Evolutionary conservation across 2,329 filamentous ascomycete genomes (phyloP).

Genomic region (Trichoderma polysporum): DNA sequence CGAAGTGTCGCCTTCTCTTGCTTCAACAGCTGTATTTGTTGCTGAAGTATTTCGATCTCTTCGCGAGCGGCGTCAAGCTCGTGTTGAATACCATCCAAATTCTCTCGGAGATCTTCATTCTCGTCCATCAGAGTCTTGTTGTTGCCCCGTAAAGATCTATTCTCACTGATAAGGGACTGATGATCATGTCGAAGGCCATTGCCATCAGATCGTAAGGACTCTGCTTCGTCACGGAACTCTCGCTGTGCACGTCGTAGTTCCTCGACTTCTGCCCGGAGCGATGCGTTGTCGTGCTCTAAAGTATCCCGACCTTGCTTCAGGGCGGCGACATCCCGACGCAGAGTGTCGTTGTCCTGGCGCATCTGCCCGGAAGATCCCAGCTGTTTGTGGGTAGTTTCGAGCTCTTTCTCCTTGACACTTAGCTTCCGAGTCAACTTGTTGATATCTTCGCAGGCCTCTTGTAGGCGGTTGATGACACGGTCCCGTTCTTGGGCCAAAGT

Average conservation of each 20-base stretch:
- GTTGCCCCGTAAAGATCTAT: slow-evolving; percentile 44
- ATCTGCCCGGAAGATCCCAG: slow-evolving; percentile 43
- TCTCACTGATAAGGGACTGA: slow-evolving; percentile 45
- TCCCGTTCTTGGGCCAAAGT: slow-evolving; percentile 64
- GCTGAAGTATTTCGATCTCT: slow-evolving; percentile 41
- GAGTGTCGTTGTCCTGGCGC: slow-evolving; percentile 39
- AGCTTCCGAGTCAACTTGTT: slow-evolving; percentile 48
- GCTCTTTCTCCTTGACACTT: slow-evolving; percentile 42
- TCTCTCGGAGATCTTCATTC: slow-evolving; percentile 46
- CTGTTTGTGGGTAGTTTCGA: slow-evolving; percentile 43
- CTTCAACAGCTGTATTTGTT: slow-evolving; percentile 39
- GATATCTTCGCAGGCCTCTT: slow-evolving; percentile 59
- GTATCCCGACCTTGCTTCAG: slow-evolving; percentile 41
- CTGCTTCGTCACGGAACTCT: slow-evolving; percentile 40
- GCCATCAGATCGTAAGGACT: slow-evolving; percentile 44
- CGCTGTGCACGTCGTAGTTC: slow-evolving; percentile 38
- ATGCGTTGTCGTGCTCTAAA: slow-evolving; percentile 43
- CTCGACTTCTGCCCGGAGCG: slow-evolving; percentile 43
- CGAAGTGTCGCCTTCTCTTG: slow-evolving; percentile 47
- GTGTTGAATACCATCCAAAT: slow-evolving; percentile 40
- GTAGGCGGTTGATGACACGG: slow-evolving; percentile 61
- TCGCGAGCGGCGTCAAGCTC: slow-evolving; percentile 44
- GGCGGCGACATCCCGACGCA: slow-evolving; percentile 43
- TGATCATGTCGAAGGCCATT: slow-evolving; percentile 44
- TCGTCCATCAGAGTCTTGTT: slow-evolving; percentile 44